Evolutionary conservation across 257 asterid genomes (phyloP).

Genomic region (Ballota nigra): DNA sequence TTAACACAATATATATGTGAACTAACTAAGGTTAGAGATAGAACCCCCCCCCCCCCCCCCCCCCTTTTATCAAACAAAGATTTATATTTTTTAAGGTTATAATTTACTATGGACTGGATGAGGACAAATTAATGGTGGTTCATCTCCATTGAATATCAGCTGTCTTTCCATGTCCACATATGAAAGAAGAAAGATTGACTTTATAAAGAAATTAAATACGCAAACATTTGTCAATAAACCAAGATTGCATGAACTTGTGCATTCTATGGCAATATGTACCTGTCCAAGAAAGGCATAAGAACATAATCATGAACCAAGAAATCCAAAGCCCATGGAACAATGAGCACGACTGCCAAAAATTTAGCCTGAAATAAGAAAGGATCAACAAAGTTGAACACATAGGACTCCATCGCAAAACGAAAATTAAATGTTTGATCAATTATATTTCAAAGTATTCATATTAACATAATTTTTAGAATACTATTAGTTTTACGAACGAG

Average conservation of each 20-base stretch:
- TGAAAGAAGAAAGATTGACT: not conserved
- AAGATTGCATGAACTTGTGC: constrained; percentile 5
- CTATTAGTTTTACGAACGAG: not conserved
- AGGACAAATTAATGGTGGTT: constrained; percentile 2
- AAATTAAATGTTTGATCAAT: constrained; percentile 2
- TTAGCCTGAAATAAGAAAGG: constrained; percentile 70
- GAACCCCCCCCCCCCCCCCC: no score
- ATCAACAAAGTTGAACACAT: constrained; percentile 17
- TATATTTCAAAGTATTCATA: constrained; percentile 15
- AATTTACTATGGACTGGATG: not conserved
- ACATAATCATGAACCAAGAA: constrained; percentile 87
- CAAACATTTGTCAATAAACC: constrained; percentile 13
- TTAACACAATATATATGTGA: not conserved
- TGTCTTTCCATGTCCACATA: constrained; percentile 10
- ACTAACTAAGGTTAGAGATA: not conserved
- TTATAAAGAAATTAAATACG: not conserved
- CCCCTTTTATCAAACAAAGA: not conserved
- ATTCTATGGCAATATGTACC: constrained; percentile 42
- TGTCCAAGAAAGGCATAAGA: constrained; percentile 96
- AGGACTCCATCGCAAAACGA: constrained; percentile 7
- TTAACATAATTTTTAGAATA: not conserved
- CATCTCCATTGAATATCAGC: not conserved
- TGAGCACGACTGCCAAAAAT: constrained; percentile 76
- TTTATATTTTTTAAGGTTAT: not conserved
- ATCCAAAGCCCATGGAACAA: constrained; percentile 83